Evolutionary conservation across 352 stramenopile genomes (phyloP).

Genomic region (Blastocystis sp.): DNA sequence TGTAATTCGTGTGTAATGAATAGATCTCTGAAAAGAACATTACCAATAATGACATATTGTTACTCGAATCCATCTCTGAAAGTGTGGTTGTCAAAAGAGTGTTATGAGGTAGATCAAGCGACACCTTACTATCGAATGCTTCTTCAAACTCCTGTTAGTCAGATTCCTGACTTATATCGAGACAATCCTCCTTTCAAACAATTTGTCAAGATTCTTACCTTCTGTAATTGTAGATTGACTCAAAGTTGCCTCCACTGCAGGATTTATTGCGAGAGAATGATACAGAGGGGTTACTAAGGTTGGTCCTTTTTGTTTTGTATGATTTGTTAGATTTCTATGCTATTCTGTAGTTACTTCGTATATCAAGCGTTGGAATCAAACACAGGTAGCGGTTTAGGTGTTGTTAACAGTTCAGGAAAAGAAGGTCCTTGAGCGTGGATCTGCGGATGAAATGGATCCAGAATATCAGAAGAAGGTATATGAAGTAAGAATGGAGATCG

Average conservation of each 20-base stretch:
- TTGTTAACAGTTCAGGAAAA: not conserved
- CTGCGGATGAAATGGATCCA: conserved; percentile 27
- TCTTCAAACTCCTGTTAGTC: not conserved
- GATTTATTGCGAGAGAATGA: not conserved
- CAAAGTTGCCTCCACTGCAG: not conserved
- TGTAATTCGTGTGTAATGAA: not conserved
- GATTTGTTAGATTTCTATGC: not conserved
- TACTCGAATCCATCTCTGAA: not conserved
- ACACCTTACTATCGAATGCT: not conserved
- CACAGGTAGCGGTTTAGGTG: not conserved
- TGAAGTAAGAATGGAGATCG: not conserved
- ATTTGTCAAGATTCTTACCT: not conserved
- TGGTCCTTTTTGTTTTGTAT: not conserved
- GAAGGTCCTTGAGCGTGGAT: not conserved
- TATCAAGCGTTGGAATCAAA: not conserved
- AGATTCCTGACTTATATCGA: not conserved
- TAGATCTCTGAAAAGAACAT: conserved; percentile 5
- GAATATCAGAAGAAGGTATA: conserved; percentile 26
- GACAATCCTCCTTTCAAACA: not conserved
- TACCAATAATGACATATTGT: conserved; percentile 12
- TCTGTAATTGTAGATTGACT: not conserved
- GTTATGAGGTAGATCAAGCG: not conserved
- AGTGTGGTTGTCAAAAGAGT: not conserved
- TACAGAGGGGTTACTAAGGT: not conserved
- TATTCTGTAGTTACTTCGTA: not conserved